These are phyloP conservation scores for Pythium apleroticum DNA, from an alignment of 352 stramenopile species.

Conservation along the genomic window DNA sequence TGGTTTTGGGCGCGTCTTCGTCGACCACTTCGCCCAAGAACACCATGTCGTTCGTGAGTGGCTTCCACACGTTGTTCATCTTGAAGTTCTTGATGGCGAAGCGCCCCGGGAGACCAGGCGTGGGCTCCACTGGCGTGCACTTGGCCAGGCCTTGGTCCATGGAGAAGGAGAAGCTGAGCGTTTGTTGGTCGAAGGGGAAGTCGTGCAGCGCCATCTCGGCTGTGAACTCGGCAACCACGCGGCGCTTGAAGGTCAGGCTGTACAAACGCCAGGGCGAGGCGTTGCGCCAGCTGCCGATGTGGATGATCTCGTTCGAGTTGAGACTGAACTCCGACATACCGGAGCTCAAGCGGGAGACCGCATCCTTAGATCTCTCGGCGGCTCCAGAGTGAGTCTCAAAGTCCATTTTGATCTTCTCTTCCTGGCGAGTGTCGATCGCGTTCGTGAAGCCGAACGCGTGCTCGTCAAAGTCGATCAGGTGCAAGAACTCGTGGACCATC, in stretches of 20 bases:
- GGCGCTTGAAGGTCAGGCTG: not conserved
- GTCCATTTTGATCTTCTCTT: not conserved
- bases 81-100: not conserved
- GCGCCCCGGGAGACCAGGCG: not conserved
- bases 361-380: too few relatives aligned
- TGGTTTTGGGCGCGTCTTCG: constrained; percentile 33
- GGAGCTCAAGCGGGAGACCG: too few relatives aligned
- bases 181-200: constrained; percentile 58
- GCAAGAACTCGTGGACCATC: not conserved
- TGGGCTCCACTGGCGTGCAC: not conserved
- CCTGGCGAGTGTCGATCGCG: not conserved
- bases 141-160: not conserved
- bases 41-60: not conserved
- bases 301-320: too few relatives aligned
- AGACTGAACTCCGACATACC: too few relatives aligned
- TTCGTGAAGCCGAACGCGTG: not conserved
- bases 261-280: not conserved
- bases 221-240: not conserved
- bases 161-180: constrained; percentile 26
- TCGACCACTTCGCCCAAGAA: not conserved
- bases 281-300: too few relatives aligned
- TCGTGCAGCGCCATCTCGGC: constrained; percentile 42
- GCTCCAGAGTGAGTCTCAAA: not conserved
- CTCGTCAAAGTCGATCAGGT: not conserved
- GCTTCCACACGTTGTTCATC: not conserved